phyloP scores from a whole-genome alignment of 129 eudicot species.

The Glebionis coronaria region DNA sequence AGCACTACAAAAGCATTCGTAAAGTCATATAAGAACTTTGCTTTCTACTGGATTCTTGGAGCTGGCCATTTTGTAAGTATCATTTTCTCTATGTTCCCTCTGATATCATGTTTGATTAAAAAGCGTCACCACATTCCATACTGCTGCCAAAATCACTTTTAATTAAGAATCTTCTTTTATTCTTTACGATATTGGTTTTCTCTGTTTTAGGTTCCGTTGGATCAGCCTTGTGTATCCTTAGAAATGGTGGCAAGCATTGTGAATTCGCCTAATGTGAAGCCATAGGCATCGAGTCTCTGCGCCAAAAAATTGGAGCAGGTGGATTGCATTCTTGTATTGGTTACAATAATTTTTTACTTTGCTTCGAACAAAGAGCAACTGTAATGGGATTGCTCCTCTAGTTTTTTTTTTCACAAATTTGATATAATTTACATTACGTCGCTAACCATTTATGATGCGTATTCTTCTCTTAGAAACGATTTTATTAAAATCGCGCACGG shows the following conservation, averaged over 20 bases:
- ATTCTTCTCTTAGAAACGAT: too few relatives aligned
- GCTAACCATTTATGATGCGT: too few relatives aligned
- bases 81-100: background rate
- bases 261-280: slow-evolving; percentile 21
- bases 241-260: slow-evolving; percentile 46
- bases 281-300: background rate
- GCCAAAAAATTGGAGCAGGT: background rate
- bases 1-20: slow-evolving; percentile 42
- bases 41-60: slow-evolving; percentile 59
- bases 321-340: too few relatives aligned
- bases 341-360: too few relatives aligned
- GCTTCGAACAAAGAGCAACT: too few relatives aligned
- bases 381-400: too few relatives aligned
- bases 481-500: too few relatives aligned
- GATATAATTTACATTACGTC: too few relatives aligned
- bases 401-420: too few relatives aligned
- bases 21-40: slow-evolving; percentile 40
- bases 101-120: too few relatives aligned
- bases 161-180: background rate
- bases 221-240: slow-evolving; percentile 50
- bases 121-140: too few relatives aligned
- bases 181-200: background rate
- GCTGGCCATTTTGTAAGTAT: slow-evolving; percentile 65
- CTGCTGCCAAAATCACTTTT: background rate
- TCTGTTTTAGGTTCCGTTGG: slow-evolving; percentile 42